Conservation (phyloP, 257 asterid species). For the Solanum bulbocastanum region DNA sequence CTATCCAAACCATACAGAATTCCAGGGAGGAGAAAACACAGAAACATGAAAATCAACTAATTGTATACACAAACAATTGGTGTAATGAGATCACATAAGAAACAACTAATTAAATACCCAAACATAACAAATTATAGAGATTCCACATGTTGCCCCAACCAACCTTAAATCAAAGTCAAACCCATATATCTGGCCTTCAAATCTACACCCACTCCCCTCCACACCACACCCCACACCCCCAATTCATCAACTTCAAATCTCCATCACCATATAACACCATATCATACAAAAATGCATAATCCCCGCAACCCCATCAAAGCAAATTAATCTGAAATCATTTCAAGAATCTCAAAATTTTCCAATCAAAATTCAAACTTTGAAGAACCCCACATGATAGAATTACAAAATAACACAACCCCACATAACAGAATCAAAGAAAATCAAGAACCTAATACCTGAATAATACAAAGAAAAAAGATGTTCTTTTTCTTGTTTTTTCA, state of each 20-base stretch:
- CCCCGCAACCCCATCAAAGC: background rate
- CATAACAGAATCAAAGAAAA: background rate
- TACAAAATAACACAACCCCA: background rate
- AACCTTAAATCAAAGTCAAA: background rate
- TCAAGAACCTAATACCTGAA: background rate
- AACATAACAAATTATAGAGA: background rate
- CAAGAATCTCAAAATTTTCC: background rate
- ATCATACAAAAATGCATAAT: background rate
- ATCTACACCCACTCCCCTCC: background rate
- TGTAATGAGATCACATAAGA: background rate
- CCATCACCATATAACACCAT: background rate
- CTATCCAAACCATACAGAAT: background rate
- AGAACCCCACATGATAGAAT: background rate
- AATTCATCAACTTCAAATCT: background rate
- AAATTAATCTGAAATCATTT: background rate
- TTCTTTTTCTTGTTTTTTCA: background rate
- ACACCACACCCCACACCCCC: background rate
- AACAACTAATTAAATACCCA: background rate
- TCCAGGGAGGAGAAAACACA: background rate
- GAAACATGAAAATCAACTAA: background rate
- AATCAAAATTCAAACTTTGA: background rate
- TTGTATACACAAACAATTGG: background rate
- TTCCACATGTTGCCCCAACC: background rate
- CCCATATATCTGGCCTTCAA: background rate
- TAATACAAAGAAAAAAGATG: background rate